Evolutionary conservation across 306 rosid genomes (phyloP).

Genomic region (Cucurbita argyrosperma): DNA sequence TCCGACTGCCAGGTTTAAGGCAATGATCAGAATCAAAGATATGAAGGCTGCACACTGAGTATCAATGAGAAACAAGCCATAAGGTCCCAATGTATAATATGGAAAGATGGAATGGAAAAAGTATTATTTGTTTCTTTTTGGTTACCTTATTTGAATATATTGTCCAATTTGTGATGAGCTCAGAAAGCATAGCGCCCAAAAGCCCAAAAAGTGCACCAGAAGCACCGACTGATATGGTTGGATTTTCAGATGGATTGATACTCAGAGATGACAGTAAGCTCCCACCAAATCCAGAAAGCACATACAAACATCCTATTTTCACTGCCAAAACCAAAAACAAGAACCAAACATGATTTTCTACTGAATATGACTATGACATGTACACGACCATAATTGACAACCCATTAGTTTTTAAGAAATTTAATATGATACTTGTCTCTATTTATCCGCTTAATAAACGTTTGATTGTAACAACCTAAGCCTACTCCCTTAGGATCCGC

Average conservation of each 20-base stretch:
- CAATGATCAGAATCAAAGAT: slow-evolving; percentile 36
- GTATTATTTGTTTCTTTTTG: neutral
- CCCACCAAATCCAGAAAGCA: slow-evolving; percentile 72
- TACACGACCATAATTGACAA: no score
- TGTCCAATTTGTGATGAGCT: slow-evolving; percentile 88
- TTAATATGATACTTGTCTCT: no score
- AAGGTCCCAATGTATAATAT: neutral
- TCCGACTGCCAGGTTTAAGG: slow-evolving; percentile 64
- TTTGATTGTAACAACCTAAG: no score
- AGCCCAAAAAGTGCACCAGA: slow-evolving; percentile 92
- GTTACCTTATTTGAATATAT: slow-evolving; percentile 59
- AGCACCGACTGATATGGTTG: slow-evolving; percentile 66
- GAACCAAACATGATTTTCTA: neutral
- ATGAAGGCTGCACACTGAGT: slow-evolving; percentile 55
- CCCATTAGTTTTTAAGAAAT: no score
- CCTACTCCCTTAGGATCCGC: no score
- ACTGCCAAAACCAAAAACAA: slow-evolving; percentile 35
- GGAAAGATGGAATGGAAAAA: neutral
- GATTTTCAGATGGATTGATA: neutral
- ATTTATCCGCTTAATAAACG: no score
- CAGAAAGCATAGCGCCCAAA: slow-evolving; percentile 87
- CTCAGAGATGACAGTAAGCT: slow-evolving; percentile 41
- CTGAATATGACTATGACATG: no score
- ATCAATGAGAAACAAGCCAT: neutral
- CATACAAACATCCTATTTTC: slow-evolving; percentile 48